Evolutionary conservation across 1,284 basidiomycete species (phyloP).

Genomic region (Ustilago hordei): DNA sequence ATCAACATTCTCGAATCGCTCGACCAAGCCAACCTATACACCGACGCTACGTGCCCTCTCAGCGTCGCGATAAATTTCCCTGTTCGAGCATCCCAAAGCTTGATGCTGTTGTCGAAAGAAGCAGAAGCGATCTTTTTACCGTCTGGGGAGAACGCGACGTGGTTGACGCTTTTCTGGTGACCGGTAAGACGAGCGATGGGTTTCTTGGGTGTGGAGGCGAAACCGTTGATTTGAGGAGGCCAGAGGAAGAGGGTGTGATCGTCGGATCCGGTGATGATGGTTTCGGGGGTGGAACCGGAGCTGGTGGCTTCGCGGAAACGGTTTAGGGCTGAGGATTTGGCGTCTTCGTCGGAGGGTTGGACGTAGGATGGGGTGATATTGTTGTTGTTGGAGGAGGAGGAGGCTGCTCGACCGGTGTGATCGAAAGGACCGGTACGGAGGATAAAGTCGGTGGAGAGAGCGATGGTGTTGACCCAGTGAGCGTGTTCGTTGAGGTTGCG

Average conservation of each 20-base stretch:
- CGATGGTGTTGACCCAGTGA: slow-evolving; percentile 97
- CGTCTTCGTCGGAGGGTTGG: slow-evolving; percentile 31
- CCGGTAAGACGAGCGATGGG: slow-evolving; percentile 89
- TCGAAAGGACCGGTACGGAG: slow-evolving; percentile 95
- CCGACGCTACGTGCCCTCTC: slow-evolving; percentile 91
- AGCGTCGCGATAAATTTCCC: slow-evolving; percentile 82
- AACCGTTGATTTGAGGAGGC: slow-evolving; percentile 60
- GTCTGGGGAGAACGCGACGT: slow-evolving; percentile 95
- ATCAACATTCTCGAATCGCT: slow-evolving; percentile 91
- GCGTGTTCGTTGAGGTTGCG: slow-evolving; percentile 90
- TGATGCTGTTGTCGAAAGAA: slow-evolving; percentile 90
- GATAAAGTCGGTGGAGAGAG: slow-evolving; percentile 94
- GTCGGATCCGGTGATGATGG: slow-evolving; percentile 88
- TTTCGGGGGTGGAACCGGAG: slow-evolving; percentile 77
- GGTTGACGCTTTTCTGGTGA: slow-evolving; percentile 94
- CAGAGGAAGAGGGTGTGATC: slow-evolving; percentile 78
- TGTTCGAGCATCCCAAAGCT: slow-evolving; percentile 84
- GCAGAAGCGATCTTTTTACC: slow-evolving; percentile 90
- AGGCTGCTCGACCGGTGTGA: slow-evolving; percentile 73
- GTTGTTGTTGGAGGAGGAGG: not conserved
- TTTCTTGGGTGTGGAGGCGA: slow-evolving; percentile 75
- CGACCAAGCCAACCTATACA: slow-evolving; percentile 94
- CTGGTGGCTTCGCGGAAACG: slow-evolving; percentile 81
- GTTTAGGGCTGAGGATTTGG: slow-evolving; percentile 68
- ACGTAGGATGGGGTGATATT: slow-evolving; percentile 28